Evolutionary conservation across 2,329 filamentous ascomycete genomes (phyloP).

Genomic region (Colletotrichum navitas): DNA sequence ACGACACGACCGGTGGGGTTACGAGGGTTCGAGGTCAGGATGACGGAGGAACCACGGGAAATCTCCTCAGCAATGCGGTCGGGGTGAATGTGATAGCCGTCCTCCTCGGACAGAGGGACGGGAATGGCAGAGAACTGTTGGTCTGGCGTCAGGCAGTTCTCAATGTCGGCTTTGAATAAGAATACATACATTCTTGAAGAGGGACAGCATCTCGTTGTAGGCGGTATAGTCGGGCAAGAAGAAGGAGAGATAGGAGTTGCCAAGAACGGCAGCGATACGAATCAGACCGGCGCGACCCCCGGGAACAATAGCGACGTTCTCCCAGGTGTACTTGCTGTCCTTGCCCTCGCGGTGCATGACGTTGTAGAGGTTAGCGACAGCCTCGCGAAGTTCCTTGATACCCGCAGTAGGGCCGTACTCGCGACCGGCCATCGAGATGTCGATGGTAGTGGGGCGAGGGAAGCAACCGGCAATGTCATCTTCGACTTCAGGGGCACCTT

Average conservation of each 20-base stretch:
- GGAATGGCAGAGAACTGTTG: constrained; percentile 84
- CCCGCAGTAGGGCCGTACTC: constrained; percentile 96
- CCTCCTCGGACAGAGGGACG: constrained; percentile 84
- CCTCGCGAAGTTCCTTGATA: constrained; percentile 89
- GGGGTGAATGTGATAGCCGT: constrained; percentile 93
- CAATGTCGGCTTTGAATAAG: neutral
- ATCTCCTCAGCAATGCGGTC: constrained; percentile 95
- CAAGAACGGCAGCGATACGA: constrained; percentile 92
- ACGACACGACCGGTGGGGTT: constrained; percentile 95
- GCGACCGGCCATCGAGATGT: constrained; percentile 81
- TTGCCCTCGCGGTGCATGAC: constrained; percentile 90
- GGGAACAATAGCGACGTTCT: constrained; percentile 97
- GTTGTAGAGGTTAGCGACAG: constrained; percentile 93
- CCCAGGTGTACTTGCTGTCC: constrained; percentile 92
- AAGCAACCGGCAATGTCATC: constrained; percentile 94
- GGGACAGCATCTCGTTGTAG: constrained; percentile 96
- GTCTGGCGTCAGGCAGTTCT: neutral
- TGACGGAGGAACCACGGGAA: constrained; percentile 85
- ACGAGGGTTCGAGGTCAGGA: constrained; percentile 93
- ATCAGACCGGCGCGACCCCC: constrained; percentile 94
- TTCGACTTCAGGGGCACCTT: constrained; percentile 94
- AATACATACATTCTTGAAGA: constrained; percentile 84
- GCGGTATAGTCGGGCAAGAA: constrained; percentile 97
- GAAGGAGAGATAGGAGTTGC: constrained; percentile 92
- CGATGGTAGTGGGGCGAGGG: constrained; percentile 80